phyloP scores from a whole-genome alignment of 345 rosid species.

The Euphorbia lathyris region DNA sequence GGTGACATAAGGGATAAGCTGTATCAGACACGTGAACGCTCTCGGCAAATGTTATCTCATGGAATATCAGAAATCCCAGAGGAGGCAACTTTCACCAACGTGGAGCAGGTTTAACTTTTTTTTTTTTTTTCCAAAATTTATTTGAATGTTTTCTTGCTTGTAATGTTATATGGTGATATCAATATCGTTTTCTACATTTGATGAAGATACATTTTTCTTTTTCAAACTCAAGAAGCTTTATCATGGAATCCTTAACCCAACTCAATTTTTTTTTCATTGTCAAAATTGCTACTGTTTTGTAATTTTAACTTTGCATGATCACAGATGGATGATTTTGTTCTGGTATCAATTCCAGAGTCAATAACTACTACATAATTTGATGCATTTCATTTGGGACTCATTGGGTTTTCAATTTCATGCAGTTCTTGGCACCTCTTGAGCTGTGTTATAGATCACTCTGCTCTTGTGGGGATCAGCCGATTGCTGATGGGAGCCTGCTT shows the following conservation, averaged over 20 bases:
- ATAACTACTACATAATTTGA: background rate
- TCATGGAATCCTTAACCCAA: background rate
- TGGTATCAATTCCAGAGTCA: background rate
- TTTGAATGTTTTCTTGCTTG: background rate
- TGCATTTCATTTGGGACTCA: constrained; percentile 12
- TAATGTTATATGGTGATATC: background rate
- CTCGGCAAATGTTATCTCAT: constrained; percentile 73
- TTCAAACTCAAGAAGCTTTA: background rate
- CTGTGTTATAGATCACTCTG: constrained; percentile 92
- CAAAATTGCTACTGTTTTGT: too few relatives aligned
- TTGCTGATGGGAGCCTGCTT: constrained; percentile 97
- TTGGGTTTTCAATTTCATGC: constrained; percentile 19
- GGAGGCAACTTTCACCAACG: constrained; percentile 61
- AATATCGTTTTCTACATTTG: background rate
- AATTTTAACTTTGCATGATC: background rate
- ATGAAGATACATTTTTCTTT: background rate
- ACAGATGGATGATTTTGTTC: background rate
- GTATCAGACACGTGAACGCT: constrained; percentile 85
- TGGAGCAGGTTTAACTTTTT: constrained; percentile 56
- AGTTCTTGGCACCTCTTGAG: constrained; percentile 96
- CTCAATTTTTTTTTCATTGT: background rate
- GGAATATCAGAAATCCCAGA: constrained; percentile 89
- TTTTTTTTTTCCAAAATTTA: too few relatives aligned
- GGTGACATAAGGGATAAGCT: constrained; percentile 91
- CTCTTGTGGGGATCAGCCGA: constrained; percentile 78